Conservation (phyloP, 2,329 filamentous ascomycete genomes). For the Aphanoascus verrucosus region DNA sequence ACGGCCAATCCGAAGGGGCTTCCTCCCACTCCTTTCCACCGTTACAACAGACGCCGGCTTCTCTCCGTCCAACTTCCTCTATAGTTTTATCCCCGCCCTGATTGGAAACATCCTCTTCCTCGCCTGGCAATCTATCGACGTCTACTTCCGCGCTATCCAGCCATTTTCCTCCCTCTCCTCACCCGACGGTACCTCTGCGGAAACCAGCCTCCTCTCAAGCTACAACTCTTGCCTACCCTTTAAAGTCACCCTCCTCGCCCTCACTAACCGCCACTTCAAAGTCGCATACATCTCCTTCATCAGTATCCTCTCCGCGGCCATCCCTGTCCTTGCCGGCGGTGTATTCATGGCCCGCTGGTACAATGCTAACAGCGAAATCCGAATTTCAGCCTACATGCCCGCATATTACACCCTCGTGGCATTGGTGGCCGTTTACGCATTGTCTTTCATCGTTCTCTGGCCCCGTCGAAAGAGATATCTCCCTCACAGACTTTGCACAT, state of each 20-base stretch:
- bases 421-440: conserved; percentile 58
- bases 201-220: conserved; percentile 46
- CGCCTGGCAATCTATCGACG: conserved; percentile 49
- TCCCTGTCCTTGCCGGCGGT: conserved; percentile 51
- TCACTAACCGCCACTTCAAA: conserved; percentile 47
- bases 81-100: conserved; percentile 52
- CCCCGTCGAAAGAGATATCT: conserved; percentile 53
- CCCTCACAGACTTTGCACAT: conserved; percentile 60
- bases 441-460: conserved; percentile 52
- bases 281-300: conserved; percentile 47
- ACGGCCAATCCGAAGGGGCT: conserved; percentile 55
- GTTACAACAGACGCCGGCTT: conserved; percentile 55
- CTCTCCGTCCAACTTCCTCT: conserved; percentile 79
- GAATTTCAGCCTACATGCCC: conserved; percentile 62
- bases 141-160: conserved; percentile 49
- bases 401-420: conserved; percentile 63
- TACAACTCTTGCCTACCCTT: conserved; percentile 47
- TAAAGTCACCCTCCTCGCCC: conserved; percentile 42
- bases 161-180: conserved; percentile 47
- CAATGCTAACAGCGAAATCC: conserved; percentile 33
- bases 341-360: conserved; percentile 54
- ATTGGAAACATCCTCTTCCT: conserved; percentile 51
- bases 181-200: conserved; percentile 43
- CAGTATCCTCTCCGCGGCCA: conserved; percentile 40
- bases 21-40: conserved; percentile 56